Percentiles rank a stretch among this genome's conserved stretches.
Evolutionary conservation across 495 filamentous ascomycete genomes (phyloP).

Genomic region (Penicillium antarcticum): DNA sequence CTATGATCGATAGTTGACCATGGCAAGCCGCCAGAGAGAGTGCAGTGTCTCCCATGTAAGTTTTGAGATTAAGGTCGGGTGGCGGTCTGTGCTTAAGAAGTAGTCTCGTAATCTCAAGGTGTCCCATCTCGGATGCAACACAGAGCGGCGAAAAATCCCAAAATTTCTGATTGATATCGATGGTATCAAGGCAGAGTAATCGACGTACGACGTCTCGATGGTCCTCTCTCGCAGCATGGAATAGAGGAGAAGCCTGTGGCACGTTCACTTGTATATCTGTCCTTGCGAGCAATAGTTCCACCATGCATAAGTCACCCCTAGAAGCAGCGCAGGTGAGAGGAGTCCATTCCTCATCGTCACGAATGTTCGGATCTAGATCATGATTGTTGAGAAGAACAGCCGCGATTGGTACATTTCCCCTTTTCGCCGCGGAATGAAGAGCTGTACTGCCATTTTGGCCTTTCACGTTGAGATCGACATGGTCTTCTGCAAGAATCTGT

Average conservation of each 20-base stretch:
- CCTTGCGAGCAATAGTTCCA: constrained; percentile 5
- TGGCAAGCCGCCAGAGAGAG: constrained; percentile 3
- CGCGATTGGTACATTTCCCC: constrained; percentile 1
- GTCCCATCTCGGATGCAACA: neutral
- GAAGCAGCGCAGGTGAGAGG: constrained; percentile 1
- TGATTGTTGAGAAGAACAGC: neutral
- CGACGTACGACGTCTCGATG: constrained; percentile 3
- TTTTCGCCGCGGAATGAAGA: constrained; percentile 1
- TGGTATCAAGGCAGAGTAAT: constrained; percentile 5
- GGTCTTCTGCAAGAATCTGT: constrained; percentile 2
- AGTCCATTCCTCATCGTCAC: neutral
- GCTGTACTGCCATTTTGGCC: neutral
- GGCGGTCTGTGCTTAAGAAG: neutral
- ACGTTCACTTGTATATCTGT: constrained; percentile 7
- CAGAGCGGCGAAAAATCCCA: constrained; percentile 1
- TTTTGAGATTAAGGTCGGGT: constrained; percentile 4
- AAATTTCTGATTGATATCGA: neutral
- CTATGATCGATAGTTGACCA: neutral
- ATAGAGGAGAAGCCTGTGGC: neutral
- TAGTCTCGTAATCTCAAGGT: constrained; percentile 1
- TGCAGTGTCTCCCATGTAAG: neutral
- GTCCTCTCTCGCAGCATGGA: constrained; percentile 2
- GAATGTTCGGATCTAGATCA: constrained; percentile 4
- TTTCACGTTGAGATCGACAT: constrained; percentile 2
- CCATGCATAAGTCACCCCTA: neutral